A percentile compares a stretch with the other conserved stretches of the same genome.
Evolutionary conservation across 163 green algal genomes (phyloP).

Genomic region (Smithsoniella earleae): DNA sequence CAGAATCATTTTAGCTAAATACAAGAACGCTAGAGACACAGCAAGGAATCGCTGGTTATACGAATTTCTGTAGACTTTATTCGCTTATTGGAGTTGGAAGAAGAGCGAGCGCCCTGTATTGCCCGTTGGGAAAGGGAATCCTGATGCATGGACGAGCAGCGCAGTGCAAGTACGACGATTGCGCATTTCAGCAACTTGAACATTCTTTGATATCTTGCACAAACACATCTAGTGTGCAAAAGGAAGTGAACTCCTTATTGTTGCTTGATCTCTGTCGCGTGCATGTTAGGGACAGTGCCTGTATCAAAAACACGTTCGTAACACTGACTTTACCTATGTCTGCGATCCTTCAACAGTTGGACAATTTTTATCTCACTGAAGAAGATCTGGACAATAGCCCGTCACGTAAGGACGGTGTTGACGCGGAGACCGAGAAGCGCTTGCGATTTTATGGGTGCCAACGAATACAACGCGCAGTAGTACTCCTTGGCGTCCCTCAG

Average conservation of each 20-base stretch:
- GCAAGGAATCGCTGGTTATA: too few species aligned
- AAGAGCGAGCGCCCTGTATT: too few species aligned
- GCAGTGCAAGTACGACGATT: not conserved
- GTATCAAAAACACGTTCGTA: not conserved
- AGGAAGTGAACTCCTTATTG: not conserved
- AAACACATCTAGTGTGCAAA: not conserved
- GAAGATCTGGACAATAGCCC: slow-evolving; percentile 67
- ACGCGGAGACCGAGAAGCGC: slow-evolving; percentile 55
- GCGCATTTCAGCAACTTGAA: not conserved
- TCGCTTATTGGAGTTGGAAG: too few species aligned
- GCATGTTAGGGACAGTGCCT: not conserved
- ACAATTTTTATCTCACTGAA: slow-evolving; percentile 74
- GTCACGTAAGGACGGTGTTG: slow-evolving; percentile 65
- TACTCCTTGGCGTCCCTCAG: slow-evolving; percentile 61
- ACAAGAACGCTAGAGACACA: too few species aligned
- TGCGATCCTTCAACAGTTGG: slow-evolving; percentile 35
- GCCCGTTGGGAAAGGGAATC: too few species aligned
- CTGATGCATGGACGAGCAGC: too few species aligned
- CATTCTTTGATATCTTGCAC: not conserved
- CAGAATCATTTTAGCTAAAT: too few species aligned
- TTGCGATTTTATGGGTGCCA: slow-evolving; percentile 74
- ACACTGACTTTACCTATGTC: not conserved
- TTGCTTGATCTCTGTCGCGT: not conserved
- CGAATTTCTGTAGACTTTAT: too few species aligned
- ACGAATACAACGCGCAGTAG: slow-evolving; percentile 28